Conservation (phyloP, 805 yeast species). For the Maudiozyma serrabonitensis region DNA sequence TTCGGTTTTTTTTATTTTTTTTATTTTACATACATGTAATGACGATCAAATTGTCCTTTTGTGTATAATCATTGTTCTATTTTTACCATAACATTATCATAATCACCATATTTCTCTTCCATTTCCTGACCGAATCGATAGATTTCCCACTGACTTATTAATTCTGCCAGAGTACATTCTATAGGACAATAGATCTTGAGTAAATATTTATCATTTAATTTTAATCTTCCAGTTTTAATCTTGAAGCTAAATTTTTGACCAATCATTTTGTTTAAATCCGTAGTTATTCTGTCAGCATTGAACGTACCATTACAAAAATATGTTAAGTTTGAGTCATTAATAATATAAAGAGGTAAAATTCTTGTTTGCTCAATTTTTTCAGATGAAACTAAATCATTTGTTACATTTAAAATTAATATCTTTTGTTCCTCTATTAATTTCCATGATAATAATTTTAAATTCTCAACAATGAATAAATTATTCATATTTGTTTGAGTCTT, state of each 20-base stretch:
- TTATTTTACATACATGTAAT: no score
- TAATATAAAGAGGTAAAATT: background rate
- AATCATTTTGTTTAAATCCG: background rate
- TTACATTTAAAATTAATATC: background rate
- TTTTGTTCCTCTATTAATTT: background rate
- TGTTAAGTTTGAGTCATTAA: background rate
- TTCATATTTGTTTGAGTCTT: background rate
- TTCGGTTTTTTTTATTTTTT: no score
- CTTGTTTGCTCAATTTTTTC: background rate
- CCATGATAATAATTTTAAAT: background rate
- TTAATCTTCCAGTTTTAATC: background rate
- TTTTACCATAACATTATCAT: background rate
- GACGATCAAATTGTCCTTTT: no score
- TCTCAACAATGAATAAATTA: background rate
- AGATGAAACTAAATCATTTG: background rate
- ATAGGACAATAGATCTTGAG: conserved; percentile 14
- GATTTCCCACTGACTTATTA: conserved; percentile 1
- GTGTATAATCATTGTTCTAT: background rate
- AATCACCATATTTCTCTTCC: background rate
- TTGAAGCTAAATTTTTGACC: background rate
- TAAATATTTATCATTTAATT: conserved; percentile 2
- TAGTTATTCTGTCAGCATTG: background rate
- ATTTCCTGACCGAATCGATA: background rate
- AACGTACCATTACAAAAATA: background rate
- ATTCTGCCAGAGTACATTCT: conserved; percentile 16